Base-by-base conservation (phyloP, 495 filamentous ascomycete species). In the Aspergillus ellipticus region DNA sequence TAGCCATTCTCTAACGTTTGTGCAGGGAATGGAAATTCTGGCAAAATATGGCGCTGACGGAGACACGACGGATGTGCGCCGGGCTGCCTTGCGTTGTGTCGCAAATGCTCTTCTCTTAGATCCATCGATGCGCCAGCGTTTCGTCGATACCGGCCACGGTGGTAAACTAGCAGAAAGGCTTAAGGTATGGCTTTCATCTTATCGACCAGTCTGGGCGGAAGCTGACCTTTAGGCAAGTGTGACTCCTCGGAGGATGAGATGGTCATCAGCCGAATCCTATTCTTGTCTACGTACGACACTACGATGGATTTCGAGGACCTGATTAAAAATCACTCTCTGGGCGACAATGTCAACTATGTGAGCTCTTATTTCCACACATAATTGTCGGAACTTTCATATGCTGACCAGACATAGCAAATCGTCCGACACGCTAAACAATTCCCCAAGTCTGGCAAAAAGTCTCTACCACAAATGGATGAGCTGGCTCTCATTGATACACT, bases 191-290 rank as follows among this genome's bases (percentile, higher is more conserved):
- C 39, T 22, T 2, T 9, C 13, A 37, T 4, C 26, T 0, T 29
- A 21, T 0, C 1, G 2, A 11, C 15, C 11, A 24, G 16, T 11
- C 24, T 16, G 6, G 11, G 15, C 35, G 8, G 33, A 35, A 37
- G 45, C 59, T 61, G 58, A 70, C 22, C 49, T 7, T 5, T 6
- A 39, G n/a, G 33, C 51, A 41, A 83, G 82, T 85, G 77, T 59
- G 86, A 92, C 66, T 87, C 78, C 61, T 77, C 79, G 15, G 92
- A 97, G 48, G 89, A 98, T 62, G 92, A 98, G 67, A 96, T 98
- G 72, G 75, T 97, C 0, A 74, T 83, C 31, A 88, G 87, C 41
- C 82, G 94, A 29, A 86, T 98, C 19, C 72, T 97, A 8, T 91
- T 97, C 56, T 75, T 97, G 2, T 82, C 86, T 11, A 97, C 94